phyloP scores from a whole-genome alignment of 2,329 filamentous ascomycete species.

The Dothideomycetes sp. region DNA sequence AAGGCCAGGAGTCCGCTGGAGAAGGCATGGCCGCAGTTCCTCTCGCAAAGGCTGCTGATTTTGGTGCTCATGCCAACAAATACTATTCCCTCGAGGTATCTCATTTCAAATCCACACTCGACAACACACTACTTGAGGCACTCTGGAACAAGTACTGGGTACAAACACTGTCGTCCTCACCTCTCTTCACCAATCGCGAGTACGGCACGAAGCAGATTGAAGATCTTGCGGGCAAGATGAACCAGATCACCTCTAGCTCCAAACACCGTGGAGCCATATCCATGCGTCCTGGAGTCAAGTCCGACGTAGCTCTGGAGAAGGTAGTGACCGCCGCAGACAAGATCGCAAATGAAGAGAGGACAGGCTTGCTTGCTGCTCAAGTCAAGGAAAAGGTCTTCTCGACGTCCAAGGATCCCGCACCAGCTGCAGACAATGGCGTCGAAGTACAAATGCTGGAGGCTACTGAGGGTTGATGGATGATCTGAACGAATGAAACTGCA shows the following conservation, averaged over 20 bases:
- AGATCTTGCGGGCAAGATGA: conserved; percentile 76
- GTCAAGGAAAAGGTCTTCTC: conserved; percentile 56
- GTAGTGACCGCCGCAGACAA: conserved; percentile 52
- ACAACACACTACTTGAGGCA: conserved; percentile 74
- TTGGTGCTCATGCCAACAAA: conserved; percentile 79
- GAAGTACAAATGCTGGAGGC: conserved; percentile 17
- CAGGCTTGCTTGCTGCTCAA: conserved; percentile 52
- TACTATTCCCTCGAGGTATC: conserved; percentile 91
- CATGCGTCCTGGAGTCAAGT: conserved; percentile 20
- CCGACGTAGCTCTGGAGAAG: conserved; percentile 48
- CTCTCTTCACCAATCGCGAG: conserved; percentile 83
- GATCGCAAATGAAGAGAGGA: conserved; percentile 53
- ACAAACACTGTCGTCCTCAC: conserved; percentile 83
- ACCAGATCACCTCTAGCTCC: conserved; percentile 30
- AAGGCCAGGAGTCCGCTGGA: conserved; percentile 28
- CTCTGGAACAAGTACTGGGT: conserved; percentile 99
- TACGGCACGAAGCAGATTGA: conserved; percentile 87
- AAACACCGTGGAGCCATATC: conserved; percentile 20
- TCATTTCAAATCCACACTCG: conserved; percentile 89
- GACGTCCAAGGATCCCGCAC: conserved; percentile 17
- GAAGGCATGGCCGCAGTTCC: conserved; percentile 67
- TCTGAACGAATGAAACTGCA: conserved; percentile 11
- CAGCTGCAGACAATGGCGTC: conserved; percentile 13
- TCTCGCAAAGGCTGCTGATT: conserved; percentile 88
- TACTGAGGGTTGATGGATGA: conserved; percentile 9